These are phyloP conservation scores for Stereum hirsutum DNA, from an alignment of 1,284 basidiomycete species.

Conservation along the genomic window DNA sequence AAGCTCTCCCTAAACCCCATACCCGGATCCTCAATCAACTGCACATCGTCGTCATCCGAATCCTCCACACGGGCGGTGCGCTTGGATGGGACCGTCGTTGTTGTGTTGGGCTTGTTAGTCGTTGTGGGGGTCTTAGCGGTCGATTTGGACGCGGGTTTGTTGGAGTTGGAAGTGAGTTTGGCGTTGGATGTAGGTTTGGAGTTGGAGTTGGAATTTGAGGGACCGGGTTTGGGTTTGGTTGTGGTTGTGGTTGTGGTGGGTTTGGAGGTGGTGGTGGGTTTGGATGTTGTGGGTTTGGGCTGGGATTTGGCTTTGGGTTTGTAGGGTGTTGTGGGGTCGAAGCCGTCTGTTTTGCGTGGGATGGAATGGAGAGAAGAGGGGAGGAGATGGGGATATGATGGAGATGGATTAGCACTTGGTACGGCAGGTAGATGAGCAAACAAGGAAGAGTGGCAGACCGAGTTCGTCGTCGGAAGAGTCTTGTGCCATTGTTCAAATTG, in stretches of 20 bases:
- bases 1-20: background rate
- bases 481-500: no score
- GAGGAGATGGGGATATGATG: no score
- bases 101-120: conserved; percentile 13
- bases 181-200: conserved; percentile 16
- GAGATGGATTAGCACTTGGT: no score
- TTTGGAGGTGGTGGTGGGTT: conserved; percentile 16
- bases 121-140: conserved; percentile 6
- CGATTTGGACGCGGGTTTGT: background rate
- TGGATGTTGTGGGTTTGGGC: conserved; percentile 10
- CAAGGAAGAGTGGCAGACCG: no score
- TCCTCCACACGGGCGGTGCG: conserved; percentile 6
- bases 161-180: background rate
- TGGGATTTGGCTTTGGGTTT: conserved; percentile 8
- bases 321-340: conserved; percentile 19
- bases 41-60: conserved; percentile 10
- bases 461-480: no score
- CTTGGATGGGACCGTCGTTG: background rate
- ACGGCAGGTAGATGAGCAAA: no score
- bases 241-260: background rate
- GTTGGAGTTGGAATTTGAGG: conserved; percentile 8
- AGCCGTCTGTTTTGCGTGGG: conserved; percentile 6
- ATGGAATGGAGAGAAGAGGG: background rate
- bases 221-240: background rate
- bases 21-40: conserved; percentile 2